Evolutionary conservation across 2,329 filamentous ascomycete genomes (phyloP).

Genomic region (Aspergillus novofumigatus): DNA sequence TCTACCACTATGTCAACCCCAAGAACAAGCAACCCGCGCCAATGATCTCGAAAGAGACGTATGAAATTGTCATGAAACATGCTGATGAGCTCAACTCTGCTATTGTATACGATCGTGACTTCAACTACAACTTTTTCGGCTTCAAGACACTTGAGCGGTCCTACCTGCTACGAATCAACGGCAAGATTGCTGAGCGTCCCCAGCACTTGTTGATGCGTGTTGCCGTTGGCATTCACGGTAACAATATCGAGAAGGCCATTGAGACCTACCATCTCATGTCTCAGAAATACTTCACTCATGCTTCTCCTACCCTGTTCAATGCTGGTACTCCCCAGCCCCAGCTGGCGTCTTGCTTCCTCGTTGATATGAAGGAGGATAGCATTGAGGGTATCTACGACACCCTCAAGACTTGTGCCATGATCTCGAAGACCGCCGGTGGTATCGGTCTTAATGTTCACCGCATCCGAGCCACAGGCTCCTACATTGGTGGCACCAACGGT

Average conservation of each 20-base stretch:
- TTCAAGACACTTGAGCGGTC: conserved; percentile 99
- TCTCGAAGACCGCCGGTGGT: conserved; percentile 98
- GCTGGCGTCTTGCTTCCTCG: conserved; percentile 95
- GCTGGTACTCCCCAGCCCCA: conserved; percentile 93
- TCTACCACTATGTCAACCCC: conserved; percentile 94
- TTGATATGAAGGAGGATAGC: conserved; percentile 99
- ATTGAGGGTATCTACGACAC: conserved; percentile 99
- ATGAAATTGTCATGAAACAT: conserved; percentile 91
- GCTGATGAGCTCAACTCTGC: conserved; percentile 97
- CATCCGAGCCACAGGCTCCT: conserved; percentile 94
- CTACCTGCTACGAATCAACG: conserved; percentile 91
- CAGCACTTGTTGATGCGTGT: conserved; percentile 99
- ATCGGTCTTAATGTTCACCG: conserved; percentile 96
- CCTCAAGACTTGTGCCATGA: conserved; percentile 98
- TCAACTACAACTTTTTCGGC: conserved; percentile 99
- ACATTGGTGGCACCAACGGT: conserved; percentile 96
- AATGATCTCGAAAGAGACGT: conserved; percentile 91
- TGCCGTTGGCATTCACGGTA: conserved; percentile 91
- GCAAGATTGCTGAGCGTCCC: conserved; percentile 93
- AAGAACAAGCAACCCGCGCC: conserved; percentile 79
- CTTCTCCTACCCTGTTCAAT: conserved; percentile 96
- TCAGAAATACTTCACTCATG: conserved; percentile 96
- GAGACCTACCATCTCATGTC: conserved; percentile 99
- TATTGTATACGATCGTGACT: conserved; percentile 98
- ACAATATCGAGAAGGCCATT: conserved; percentile 87